Conservation (phyloP, 345 rosid species). For the Citrus glauca region DNA sequence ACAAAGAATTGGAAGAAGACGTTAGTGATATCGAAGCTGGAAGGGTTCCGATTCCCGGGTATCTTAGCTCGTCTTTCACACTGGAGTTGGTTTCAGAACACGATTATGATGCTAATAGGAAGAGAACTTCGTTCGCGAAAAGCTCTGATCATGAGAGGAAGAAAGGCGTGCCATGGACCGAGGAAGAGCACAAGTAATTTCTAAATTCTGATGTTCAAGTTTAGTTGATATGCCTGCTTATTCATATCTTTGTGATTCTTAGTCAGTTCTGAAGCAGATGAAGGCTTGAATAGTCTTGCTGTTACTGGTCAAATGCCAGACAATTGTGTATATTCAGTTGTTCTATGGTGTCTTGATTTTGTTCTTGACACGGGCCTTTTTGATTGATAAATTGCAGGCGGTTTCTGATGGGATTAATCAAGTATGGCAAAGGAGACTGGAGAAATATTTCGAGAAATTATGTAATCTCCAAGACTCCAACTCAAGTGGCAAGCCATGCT, state of each 20-base stretch:
- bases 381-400: conserved; percentile 40
- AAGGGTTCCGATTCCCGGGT: conserved; percentile 67
- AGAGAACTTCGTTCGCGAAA: conserved; percentile 40
- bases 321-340: not conserved
- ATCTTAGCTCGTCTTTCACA: conserved; percentile 42
- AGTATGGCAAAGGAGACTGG: conserved; percentile 98
- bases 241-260: too few species aligned
- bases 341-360: not conserved
- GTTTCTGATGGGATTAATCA: conserved; percentile 75
- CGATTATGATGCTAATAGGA: conserved; percentile 43
- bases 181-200: conserved; percentile 88
- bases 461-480: conserved; percentile 84
- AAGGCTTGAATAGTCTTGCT: too few species aligned
- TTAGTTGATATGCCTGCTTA: too few species aligned
- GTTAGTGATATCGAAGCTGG: conserved; percentile 75
- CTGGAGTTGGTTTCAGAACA: conserved; percentile 27
- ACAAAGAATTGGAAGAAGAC: conserved; percentile 66
- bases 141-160: conserved; percentile 72
- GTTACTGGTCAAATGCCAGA: not conserved
- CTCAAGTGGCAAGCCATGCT: conserved; percentile 99
- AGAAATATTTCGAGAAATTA: conserved; percentile 86
- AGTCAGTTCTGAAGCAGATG: too few species aligned
- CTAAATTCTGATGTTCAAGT: not conserved
- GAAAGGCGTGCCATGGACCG: conserved; percentile 99
- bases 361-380: conserved; percentile 16